Evolutionary conservation across 1,284 basidiomycete genomes (phyloP).

Genomic region (Spongiforma sp.): DNA sequence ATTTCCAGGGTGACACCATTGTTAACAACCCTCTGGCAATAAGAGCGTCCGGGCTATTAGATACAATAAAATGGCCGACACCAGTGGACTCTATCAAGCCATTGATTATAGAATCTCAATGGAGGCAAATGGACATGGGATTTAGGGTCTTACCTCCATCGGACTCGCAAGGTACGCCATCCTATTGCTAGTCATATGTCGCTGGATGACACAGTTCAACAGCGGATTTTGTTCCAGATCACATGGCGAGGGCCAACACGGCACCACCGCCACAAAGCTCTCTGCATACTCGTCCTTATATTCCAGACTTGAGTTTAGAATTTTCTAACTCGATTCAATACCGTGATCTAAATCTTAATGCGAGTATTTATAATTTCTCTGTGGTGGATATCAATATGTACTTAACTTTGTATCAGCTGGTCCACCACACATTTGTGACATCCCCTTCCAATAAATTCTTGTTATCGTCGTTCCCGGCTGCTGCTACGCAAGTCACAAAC

Average conservation of each 20-base stretch:
- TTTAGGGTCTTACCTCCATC: no score
- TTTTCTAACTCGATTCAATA: not conserved
- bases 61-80: conserved; percentile 3
- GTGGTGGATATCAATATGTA: not conserved
- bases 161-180: not conserved
- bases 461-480: no score
- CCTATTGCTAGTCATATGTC: not conserved
- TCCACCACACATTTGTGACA: no score
- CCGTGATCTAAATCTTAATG: no score
- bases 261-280: not conserved
- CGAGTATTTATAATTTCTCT: not conserved
- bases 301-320: not conserved
- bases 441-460: no score
- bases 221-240: not conserved
- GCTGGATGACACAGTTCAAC: not conserved
- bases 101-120: not conserved
- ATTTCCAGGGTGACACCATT: no score
- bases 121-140: not conserved
- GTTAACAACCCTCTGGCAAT: not conserved
- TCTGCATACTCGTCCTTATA: not conserved
- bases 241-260: not conserved
- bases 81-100: not conserved
- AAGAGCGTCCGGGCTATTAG: not conserved
- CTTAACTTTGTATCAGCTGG: no score
- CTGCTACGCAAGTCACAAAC: no score